Percentiles rank a stretch among this genome's conserved stretches.
phyloP scores from a whole-genome alignment of 2,329 filamentous ascomycete genomes.

The Fusarium humuli region DNA sequence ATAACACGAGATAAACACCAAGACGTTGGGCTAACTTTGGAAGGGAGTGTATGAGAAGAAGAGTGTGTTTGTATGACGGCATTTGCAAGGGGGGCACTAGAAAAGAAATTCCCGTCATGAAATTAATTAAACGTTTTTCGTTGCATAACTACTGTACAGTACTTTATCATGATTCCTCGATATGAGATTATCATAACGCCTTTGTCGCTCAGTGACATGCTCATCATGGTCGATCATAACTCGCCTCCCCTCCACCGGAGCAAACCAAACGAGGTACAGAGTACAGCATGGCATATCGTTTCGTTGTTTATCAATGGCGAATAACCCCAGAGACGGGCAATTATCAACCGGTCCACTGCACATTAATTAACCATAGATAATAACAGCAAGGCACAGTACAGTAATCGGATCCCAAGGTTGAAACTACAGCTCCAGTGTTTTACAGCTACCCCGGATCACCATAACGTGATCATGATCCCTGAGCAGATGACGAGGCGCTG shows the following conservation, averaged over 20 bases:
- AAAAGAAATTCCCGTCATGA: background rate
- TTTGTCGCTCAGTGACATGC: slow-evolving; percentile 15
- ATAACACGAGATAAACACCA: background rate
- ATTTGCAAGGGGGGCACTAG: slow-evolving; percentile 8
- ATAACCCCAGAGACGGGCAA: background rate
- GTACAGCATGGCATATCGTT: background rate
- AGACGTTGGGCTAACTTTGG: slow-evolving; percentile 11
- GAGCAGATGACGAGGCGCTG: slow-evolving; percentile 32
- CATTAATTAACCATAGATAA: background rate
- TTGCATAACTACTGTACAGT: background rate
- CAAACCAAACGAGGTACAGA: background rate
- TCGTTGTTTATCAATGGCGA: background rate
- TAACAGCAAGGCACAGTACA: background rate
- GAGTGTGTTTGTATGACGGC: slow-evolving; percentile 24
- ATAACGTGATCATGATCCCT: slow-evolving; percentile 12
- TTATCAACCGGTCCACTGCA: background rate
- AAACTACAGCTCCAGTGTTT: slow-evolving; percentile 3
- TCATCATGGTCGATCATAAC: slow-evolving; percentile 3
- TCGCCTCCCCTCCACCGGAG: background rate
- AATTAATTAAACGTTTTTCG: slow-evolving; percentile 1
- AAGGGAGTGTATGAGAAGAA: slow-evolving; percentile 10
- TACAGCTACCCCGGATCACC: slow-evolving; percentile 21
- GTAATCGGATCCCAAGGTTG: slow-evolving; percentile 2
- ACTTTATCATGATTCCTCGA: slow-evolving; percentile 20
- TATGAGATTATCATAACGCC: slow-evolving; percentile 8